Conservation (phyloP, 1,284 basidiomycete species). For the Rhizopogon parksii region DNA sequence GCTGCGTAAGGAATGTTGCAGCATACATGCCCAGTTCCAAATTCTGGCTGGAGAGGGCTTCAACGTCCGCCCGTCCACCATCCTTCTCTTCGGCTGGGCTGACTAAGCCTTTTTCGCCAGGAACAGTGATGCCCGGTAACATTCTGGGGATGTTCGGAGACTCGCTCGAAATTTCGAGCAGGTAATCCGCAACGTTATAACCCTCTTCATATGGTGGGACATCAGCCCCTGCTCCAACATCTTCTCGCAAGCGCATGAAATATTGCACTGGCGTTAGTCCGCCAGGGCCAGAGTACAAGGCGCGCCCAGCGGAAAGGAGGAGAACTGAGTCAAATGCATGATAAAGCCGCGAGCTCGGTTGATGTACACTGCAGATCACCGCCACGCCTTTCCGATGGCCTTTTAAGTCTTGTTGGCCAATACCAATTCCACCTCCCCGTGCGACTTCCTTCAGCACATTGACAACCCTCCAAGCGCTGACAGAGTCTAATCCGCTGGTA, state of each 20-base stretch:
- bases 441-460: slow-evolving; percentile 70
- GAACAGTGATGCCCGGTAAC: background rate
- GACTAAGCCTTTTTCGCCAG: slow-evolving; percentile 16
- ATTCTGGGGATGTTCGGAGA: slow-evolving; percentile 32
- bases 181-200: slow-evolving; percentile 86
- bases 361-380: slow-evolving; percentile 83
- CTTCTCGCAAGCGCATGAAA: slow-evolving; percentile 43
- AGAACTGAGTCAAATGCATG: slow-evolving; percentile 79
- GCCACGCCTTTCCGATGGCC: slow-evolving; percentile 33
- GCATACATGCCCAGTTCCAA: slow-evolving; percentile 34
- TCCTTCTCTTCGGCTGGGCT: slow-evolving; percentile 12
- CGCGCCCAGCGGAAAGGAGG: slow-evolving; percentile 69
- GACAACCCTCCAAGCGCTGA: slow-evolving; percentile 77
- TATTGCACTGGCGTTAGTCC: slow-evolving; percentile 57
- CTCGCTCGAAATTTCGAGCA: slow-evolving; percentile 78
- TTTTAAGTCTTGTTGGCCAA: slow-evolving; percentile 16
- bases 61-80: slow-evolving; percentile 12
- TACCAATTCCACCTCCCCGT: slow-evolving; percentile 39
- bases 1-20: slow-evolving; percentile 80
- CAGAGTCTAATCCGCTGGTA: slow-evolving; percentile 79
- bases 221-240: slow-evolving; percentile 27
- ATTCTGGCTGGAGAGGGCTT: slow-evolving; percentile 16
- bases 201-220: slow-evolving; percentile 50
- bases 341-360: slow-evolving; percentile 81
- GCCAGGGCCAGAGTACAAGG: slow-evolving; percentile 77